phyloP scores from a whole-genome alignment of 371 early-diverging fungal species.

The Funneliformis caledonium region DNA sequence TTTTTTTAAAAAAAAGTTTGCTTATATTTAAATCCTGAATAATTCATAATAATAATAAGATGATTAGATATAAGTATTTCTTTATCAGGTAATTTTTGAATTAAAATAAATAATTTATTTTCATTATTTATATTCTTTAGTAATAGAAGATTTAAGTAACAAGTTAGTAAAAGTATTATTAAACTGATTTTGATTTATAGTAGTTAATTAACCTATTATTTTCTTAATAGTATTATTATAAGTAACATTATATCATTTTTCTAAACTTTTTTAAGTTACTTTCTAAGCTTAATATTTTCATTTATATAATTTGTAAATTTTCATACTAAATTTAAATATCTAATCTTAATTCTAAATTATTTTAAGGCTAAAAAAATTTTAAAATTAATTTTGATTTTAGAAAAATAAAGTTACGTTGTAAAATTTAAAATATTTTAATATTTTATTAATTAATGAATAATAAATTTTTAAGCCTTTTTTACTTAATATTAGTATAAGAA shows the following conservation, averaged over 20 bases:
- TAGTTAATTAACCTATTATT: not conserved
- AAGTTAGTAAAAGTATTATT: not conserved
- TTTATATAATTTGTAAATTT: not conserved
- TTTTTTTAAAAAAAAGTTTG: not conserved
- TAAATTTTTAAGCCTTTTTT: too few species aligned
- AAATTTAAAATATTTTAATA: too few species aligned
- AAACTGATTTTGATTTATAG: constrained; percentile 8
- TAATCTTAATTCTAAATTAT: too few species aligned
- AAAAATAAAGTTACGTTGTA: too few species aligned
- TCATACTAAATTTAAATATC: too few species aligned
- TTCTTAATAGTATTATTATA: not conserved
- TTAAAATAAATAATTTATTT: too few species aligned
- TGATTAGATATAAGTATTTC: not conserved
- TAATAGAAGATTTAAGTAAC: not conserved
- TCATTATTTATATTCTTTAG: not conserved
- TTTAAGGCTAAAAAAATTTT: too few species aligned
- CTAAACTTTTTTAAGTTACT: constrained; percentile 4
- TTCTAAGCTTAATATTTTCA: not conserved
- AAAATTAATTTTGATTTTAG: too few species aligned
- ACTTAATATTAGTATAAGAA: too few species aligned
- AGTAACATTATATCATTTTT: not conserved
- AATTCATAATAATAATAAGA: not conserved
- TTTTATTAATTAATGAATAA: too few species aligned
- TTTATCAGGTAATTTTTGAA: not conserved
- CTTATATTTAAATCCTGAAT: not conserved